Conservation (phyloP, 1,284 basidiomycete genomes). For the Phylloboletellus chloephorus region DNA sequence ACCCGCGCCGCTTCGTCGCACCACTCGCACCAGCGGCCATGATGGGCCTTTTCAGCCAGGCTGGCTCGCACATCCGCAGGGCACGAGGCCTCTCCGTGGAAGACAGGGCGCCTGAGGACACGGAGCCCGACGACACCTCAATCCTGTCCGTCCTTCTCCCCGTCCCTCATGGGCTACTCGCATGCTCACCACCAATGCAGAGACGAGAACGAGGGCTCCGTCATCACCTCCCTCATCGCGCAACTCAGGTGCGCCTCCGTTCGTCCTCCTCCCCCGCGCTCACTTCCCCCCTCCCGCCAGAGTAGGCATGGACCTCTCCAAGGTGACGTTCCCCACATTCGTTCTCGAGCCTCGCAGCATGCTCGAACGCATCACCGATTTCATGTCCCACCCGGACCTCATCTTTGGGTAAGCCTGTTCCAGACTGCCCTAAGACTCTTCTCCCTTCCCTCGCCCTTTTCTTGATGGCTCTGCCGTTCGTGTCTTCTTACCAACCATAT, state of each 20-base stretch:
- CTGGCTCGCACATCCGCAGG: constrained; percentile 58
- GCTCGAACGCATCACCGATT: constrained; percentile 96
- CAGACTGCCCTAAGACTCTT: constrained; percentile 19
- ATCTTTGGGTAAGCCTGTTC: constrained; percentile 77
- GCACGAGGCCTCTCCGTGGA: constrained; percentile 55
- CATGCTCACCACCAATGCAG: constrained; percentile 34
- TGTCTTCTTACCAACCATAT: background rate
- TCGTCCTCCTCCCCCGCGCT: constrained; percentile 7
- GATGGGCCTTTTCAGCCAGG: constrained; percentile 74
- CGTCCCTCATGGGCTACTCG: constrained; percentile 24
- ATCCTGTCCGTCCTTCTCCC: constrained; percentile 55
- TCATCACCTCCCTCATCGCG: constrained; percentile 75
- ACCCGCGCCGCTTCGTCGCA: constrained; percentile 17
- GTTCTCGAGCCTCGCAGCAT: constrained; percentile 91
- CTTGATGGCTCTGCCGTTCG: background rate
- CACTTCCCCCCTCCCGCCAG: constrained; percentile 34
- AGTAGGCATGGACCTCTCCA: constrained; percentile 93
- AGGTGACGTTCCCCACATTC: constrained; percentile 92
- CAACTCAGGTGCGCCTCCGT: constrained; percentile 67
- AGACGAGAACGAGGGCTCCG: constrained; percentile 78
- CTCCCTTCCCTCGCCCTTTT: background rate
- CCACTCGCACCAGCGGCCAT: constrained; percentile 37
- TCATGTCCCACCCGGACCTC: constrained; percentile 98
- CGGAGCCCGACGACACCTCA: constrained; percentile 78
- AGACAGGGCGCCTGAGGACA: constrained; percentile 69